Conservation (phyloP, 2,329 filamentous ascomycete species). For the Fusarium tricinctum region DNA sequence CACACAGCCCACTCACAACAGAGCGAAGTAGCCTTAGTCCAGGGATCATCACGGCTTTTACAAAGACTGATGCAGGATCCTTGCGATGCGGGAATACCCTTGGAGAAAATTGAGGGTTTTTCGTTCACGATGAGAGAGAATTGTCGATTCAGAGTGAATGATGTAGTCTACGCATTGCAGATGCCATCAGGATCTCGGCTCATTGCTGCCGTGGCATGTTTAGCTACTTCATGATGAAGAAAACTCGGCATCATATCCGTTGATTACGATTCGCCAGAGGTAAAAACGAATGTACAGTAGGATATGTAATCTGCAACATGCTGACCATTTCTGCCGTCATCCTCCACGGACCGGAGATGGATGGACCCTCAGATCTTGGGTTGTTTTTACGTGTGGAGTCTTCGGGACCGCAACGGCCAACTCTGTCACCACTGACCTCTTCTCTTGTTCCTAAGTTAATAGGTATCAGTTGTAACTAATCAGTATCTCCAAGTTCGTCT, state of each 20-base stretch:
- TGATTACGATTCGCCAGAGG: constrained; percentile 4
- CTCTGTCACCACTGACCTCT: background rate
- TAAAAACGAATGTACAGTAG: constrained; percentile 13
- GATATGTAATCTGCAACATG: constrained; percentile 3
- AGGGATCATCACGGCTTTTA: constrained; percentile 29
- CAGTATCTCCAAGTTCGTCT: background rate
- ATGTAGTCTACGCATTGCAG: too few species aligned
- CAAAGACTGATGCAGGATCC: constrained; percentile 21
- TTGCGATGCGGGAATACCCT: constrained; percentile 15
- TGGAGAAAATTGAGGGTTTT: constrained; percentile 11
- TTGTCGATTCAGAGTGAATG: background rate
- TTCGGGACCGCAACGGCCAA: constrained; percentile 27
- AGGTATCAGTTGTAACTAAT: background rate
- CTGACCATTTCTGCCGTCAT: constrained; percentile 35
- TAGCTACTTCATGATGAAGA: background rate
- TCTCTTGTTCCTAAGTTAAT: background rate
- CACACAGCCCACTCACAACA: constrained; percentile 8
- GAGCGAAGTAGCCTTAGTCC: constrained; percentile 8
- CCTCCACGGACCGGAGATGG: constrained; percentile 19
- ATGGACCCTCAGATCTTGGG: constrained; percentile 31
- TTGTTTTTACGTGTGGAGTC: constrained; percentile 2
- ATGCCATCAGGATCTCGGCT: background rate
- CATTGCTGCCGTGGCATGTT: background rate
- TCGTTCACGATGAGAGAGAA: constrained; percentile 1
- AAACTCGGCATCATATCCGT: background rate